phyloP scores from a whole-genome alignment of 176 grass and related monocot species.

The Raddia distichophylla region DNA sequence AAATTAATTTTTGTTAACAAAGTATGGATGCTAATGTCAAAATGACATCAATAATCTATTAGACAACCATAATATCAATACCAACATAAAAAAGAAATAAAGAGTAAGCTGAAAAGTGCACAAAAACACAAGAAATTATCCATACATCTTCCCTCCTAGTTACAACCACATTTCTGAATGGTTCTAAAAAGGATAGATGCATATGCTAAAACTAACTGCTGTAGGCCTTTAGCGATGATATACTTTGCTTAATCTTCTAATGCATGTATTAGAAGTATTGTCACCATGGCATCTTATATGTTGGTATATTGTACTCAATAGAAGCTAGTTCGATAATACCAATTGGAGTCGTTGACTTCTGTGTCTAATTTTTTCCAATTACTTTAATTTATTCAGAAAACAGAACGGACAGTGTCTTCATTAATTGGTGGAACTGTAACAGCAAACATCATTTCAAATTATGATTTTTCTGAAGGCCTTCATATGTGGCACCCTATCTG shows the following conservation, averaged over 20 bases:
- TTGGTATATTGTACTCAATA: conserved; percentile 8
- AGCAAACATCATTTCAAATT: conserved; percentile 68
- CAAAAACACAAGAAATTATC: too few species aligned
- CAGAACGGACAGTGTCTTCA: conserved; percentile 36
- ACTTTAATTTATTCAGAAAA: conserved; percentile 57
- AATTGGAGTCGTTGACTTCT: conserved; percentile 7
- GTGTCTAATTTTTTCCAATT: conserved; percentile 17
- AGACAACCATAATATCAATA: too few species aligned
- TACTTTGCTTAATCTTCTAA: conserved; percentile 17
- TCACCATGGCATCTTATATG: conserved; percentile 10
- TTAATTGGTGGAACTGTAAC: conserved; percentile 30
- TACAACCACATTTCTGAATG: conserved; percentile 7
- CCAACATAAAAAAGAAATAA: too few species aligned
- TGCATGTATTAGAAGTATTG: conserved; percentile 19
- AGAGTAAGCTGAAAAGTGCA: too few species aligned
- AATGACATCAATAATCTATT: too few species aligned
- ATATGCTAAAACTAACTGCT: conserved; percentile 28
- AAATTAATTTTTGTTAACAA: too few species aligned
- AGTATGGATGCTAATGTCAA: too few species aligned
- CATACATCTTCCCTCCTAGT: too few species aligned
- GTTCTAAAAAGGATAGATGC: not conserved
- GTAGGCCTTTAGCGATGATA: not conserved
- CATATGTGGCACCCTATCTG: conserved; percentile 61
- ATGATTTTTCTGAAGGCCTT: conserved; percentile 73
- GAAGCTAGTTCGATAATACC: not conserved